Evolutionary conservation across 164 flowering plant species (phyloP), one percentile per base, ranked within the genome.

Genomic region (Liriodendron chinense): DNA sequence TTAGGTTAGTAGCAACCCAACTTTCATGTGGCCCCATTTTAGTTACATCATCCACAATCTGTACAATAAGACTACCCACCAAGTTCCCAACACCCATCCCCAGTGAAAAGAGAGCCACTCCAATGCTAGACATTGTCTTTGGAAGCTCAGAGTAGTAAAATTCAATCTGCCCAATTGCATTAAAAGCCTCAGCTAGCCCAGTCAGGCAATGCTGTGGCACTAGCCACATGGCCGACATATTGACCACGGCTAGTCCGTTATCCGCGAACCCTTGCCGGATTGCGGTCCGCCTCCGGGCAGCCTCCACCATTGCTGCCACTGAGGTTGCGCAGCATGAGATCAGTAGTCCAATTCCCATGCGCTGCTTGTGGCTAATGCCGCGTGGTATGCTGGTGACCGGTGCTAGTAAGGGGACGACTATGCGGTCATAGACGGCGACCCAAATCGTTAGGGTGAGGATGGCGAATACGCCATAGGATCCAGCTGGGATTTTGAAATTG

Each of bases 211-310:
- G 65, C 47, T 90, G 94, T 7, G 96, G 96, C 5, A 91, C 83
- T 2, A 94, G 87, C 97, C 95, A 92, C 86, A 91, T 65, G 0
- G 98, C 98, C 1, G 98, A 89, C 92, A 94, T 91, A 49, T 68
- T 87, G 85, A 83, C 79, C n/a, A 80, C 62, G 6, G 74, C 82
- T 0, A 25, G 1, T 0, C 81, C 75, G 1, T 75, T 43, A 6
- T 83, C 77, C 2, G 25, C 5, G 1, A 86, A 47, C 7, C 90
- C 89, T 74, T 85, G 73, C 21, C 26, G n/a, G 3, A 78, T 85
- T 6, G 97, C 93, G 21, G 57, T 84, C 66, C 74, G 85, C n/a
- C 91, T 79, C 22, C 98, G 82, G 28, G 75, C 25, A 1, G 24
- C 53, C 81, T 91, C 95, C 2, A 84, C 81, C 1, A 68, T 22